Evolutionary conservation across 768 basidiomycete species (phyloP).

Genomic region (Lentinula guzmanii): DNA sequence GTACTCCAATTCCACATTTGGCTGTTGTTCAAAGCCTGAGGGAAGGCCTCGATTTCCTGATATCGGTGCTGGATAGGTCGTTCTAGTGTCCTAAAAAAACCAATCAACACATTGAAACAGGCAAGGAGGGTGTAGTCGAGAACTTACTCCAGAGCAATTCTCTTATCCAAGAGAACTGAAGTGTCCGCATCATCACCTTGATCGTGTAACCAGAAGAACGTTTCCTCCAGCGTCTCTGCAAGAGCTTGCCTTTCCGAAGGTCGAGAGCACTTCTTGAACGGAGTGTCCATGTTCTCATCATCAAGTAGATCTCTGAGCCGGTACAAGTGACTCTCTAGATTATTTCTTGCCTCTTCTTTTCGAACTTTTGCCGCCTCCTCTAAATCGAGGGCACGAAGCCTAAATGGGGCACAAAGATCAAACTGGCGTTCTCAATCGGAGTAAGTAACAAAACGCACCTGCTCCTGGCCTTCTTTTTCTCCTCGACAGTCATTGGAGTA

Average conservation of each 20-base stretch:
- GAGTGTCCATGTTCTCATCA: conserved; percentile 56
- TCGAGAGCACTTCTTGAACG: conserved; percentile 84
- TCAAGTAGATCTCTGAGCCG: conserved; percentile 77
- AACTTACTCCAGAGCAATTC: conserved; percentile 79
- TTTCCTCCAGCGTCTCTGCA: conserved; percentile 60
- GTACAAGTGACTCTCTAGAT: conserved; percentile 92
- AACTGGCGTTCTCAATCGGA: background rate
- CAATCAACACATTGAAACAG: background rate
- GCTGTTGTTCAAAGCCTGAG: conserved; percentile 72
- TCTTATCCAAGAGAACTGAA: conserved; percentile 65
- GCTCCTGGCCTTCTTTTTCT: conserved; percentile 69
- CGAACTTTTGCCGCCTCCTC: conserved; percentile 72
- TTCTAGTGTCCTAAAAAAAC: conserved; percentile 58
- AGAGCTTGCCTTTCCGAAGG: conserved; percentile 64
- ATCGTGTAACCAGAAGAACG: conserved; percentile 79
- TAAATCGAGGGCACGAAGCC: conserved; percentile 72
- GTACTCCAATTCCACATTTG: conserved; percentile 89
- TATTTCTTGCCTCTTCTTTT: conserved; percentile 87
- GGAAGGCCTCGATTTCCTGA: conserved; percentile 84
- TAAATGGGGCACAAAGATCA: conserved; percentile 20
- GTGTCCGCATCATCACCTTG: conserved; percentile 81
- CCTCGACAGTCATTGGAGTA: conserved; percentile 68
- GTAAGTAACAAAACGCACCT: conserved; percentile 43
- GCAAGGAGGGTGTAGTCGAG: no score
- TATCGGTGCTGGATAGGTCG: conserved; percentile 81